A percentile compares a stretch with the other conserved stretches of the same genome.
These are phyloP conservation scores for Gymnopus androsaceus DNA, from an alignment of 1,284 basidiomycete genomes.

Conservation along the genomic window DNA sequence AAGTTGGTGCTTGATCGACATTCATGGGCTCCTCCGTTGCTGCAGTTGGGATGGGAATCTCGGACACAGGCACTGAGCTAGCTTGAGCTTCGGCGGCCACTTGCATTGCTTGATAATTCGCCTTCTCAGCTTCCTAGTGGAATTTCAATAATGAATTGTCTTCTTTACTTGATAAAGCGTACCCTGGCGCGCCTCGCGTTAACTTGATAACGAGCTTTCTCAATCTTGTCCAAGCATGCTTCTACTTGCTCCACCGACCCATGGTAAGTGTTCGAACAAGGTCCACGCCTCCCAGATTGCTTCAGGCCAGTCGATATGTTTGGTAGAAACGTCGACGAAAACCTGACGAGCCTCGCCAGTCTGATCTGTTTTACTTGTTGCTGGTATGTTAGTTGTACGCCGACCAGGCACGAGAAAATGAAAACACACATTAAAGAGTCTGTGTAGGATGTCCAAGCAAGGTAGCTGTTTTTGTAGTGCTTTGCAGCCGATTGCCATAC, in stretches of 20 bases:
- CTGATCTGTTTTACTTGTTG: slow-evolving; percentile 50
- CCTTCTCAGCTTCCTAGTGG: slow-evolving; percentile 62
- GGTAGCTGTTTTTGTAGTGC: slow-evolving; percentile 69
- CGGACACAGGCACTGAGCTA: slow-evolving; percentile 34
- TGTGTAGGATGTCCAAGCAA: slow-evolving; percentile 69
- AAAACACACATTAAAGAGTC: slow-evolving; percentile 64
- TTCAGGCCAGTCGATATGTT: slow-evolving; percentile 90
- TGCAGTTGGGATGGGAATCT: slow-evolving; percentile 29
- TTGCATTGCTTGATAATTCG: slow-evolving; percentile 54
- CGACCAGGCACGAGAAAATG: not conserved
- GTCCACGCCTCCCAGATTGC: slow-evolving; percentile 88
- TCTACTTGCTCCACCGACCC: slow-evolving; percentile 76
- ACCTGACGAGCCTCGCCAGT: slow-evolving; percentile 63
- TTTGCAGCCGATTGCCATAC: slow-evolving; percentile 67
- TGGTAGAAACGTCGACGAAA: slow-evolving; percentile 65
- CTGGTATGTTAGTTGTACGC: not conserved
- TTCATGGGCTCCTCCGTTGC: slow-evolving; percentile 48
- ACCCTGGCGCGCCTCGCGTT: slow-evolving; percentile 71
- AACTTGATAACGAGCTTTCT: slow-evolving; percentile 64
- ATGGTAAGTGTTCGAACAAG: slow-evolving; percentile 81
- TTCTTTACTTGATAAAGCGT: not conserved
- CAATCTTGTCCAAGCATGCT: slow-evolving; percentile 66
- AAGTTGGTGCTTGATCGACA: slow-evolving; percentile 40
- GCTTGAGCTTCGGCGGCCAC: slow-evolving; percentile 49
- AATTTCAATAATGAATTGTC: slow-evolving; percentile 1